Evolutionary conservation across 495 filamentous ascomycete species (phyloP), one percentile per base, ranked within the genome.

Genomic region (Glonium stellatum): DNA sequence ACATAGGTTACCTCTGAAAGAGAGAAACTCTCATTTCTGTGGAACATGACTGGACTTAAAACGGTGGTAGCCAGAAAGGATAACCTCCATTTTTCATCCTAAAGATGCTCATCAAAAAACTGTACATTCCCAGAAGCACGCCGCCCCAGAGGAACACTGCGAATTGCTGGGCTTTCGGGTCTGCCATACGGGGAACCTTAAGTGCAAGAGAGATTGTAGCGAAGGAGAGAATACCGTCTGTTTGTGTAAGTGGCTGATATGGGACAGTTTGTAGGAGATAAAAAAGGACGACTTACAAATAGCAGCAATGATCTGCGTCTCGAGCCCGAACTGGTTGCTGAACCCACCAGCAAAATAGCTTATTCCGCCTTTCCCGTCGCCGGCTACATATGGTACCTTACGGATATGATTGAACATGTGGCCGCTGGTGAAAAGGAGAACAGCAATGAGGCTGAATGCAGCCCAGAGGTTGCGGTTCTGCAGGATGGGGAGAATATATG

Each of bases 331-430:
- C 70, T 99, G 93, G 69, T 86, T 97, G 68, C 90, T 90, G 70
- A 97, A 99, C 0, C 93, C 93, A 48, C 82, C 82, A 2, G 95
- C 93, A 72, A 97, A 92, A 72, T 97, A 99, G 69, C 76, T 87
- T 42, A 97, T 82, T 1, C 90, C 91, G 8, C 95, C 95, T 48
- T 79, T 81, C 5, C 89, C 90, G 73, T 97, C 86, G 21, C 85
- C 88, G 37, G 84, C 83, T 49, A 97, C 89, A 69, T 99, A 99
- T n/a, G 93, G 92, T 0, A 93, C 90, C 69, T 91, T 91, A 57
- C 93, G 82, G 70, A 99, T 99, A 66, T 97, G 93, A 74, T 97
- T 97, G 80, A 92, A 99, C 93, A 99, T 98, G 71, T 97, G 91
- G 13, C 95, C 93, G 63, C 86, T 90, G 36, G 89, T 97, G 76